A percentile compares a stretch with the other conserved stretches of the same genome.
phyloP scores from a whole-genome alignment of 2,329 filamentous ascomycete species.

The Stemphylium beticola region DNA sequence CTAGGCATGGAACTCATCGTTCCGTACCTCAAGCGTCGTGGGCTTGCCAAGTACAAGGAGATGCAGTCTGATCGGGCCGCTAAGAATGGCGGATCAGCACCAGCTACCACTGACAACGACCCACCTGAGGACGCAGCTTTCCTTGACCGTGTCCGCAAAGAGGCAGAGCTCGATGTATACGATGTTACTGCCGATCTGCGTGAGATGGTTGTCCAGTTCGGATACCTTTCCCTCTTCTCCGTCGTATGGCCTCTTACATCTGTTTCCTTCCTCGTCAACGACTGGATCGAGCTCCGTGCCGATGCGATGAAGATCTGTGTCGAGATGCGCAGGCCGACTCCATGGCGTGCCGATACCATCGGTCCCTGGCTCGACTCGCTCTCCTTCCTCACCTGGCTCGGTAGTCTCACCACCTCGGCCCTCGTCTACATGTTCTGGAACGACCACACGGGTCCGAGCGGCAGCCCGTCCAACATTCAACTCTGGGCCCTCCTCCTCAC shows the following conservation, averaged over 20 bases:
- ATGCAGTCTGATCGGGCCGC: conserved; percentile 66
- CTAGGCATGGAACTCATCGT: conserved; percentile 84
- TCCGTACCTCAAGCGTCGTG: conserved; percentile 81
- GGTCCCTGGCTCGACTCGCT: conserved; percentile 89
- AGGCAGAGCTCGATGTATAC: conserved; percentile 82
- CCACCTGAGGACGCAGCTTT: conserved; percentile 79
- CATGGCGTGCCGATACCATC: conserved; percentile 90
- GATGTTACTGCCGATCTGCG: conserved; percentile 90
- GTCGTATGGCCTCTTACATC: conserved; percentile 94
- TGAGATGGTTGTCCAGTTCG: conserved; percentile 68
- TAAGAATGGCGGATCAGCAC: conserved; percentile 61
- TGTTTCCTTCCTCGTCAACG: conserved; percentile 88
- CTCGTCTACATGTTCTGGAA: conserved; percentile 88
- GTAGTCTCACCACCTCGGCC: conserved; percentile 84
- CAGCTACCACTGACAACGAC: conserved; percentile 64
- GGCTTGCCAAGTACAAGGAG: conserved; percentile 79
- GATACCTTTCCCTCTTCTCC: conserved; percentile 89
- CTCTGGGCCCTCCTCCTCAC: conserved; percentile 81
- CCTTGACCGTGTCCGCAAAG: conserved; percentile 78
- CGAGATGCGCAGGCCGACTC: conserved; percentile 86
- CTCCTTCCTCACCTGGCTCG: conserved; percentile 91
- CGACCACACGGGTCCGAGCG: conserved; percentile 68
- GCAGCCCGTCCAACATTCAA: conserved; percentile 72
- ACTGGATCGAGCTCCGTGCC: conserved; percentile 92
- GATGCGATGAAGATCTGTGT: conserved; percentile 94